phyloP scores from a whole-genome alignment of 2,329 filamentous ascomycete genomes.

The Monosporascus sp. region DNA sequence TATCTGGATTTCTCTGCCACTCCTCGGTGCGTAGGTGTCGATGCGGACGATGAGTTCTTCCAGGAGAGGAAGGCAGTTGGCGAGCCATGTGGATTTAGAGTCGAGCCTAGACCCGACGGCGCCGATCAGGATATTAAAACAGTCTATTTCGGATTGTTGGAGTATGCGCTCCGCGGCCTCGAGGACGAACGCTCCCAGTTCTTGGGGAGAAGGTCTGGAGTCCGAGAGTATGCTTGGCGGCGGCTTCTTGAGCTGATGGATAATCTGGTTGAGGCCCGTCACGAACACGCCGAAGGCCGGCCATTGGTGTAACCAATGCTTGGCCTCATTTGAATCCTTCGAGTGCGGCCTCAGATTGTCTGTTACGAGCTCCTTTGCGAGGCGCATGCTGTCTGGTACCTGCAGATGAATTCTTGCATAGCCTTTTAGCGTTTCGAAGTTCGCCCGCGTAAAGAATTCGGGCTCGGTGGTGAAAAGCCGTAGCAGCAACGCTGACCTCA shows the following conservation, averaged over 20 bases:
- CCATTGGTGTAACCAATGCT: conserved; percentile 22
- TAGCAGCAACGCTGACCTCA: conserved; percentile 6
- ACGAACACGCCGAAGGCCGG: too few relatives aligned
- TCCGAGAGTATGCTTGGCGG: too few relatives aligned
- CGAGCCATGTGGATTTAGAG: too few relatives aligned
- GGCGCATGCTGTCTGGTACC: conserved; percentile 13
- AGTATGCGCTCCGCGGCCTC: too few relatives aligned
- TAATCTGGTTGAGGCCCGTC: too few relatives aligned
- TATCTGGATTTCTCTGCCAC: conserved; percentile 2
- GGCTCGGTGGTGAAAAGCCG: conserved; percentile 8
- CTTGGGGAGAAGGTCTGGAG: too few relatives aligned
- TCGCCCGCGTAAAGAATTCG: conserved; percentile 9
- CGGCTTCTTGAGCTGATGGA: too few relatives aligned
- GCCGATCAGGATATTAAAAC: too few relatives aligned
- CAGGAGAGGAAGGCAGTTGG: conserved; percentile 17
- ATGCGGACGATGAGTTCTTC: conserved; percentile 10
- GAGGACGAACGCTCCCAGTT: too few relatives aligned
- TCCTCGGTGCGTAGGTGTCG: conserved; percentile 6
- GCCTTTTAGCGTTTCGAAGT: conserved; percentile 13
- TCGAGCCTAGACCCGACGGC: neutral
- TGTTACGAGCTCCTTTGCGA: conserved; percentile 19
- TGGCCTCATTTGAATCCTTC: conserved; percentile 20
- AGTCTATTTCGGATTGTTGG: too few relatives aligned
- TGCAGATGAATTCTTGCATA: conserved; percentile 17
- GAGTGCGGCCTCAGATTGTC: conserved; percentile 12